Percentiles rank a stretch among this genome's conserved stretches.
Evolutionary conservation across 768 basidiomycete genomes (phyloP).

Genomic region (Megacollybia marginata): DNA sequence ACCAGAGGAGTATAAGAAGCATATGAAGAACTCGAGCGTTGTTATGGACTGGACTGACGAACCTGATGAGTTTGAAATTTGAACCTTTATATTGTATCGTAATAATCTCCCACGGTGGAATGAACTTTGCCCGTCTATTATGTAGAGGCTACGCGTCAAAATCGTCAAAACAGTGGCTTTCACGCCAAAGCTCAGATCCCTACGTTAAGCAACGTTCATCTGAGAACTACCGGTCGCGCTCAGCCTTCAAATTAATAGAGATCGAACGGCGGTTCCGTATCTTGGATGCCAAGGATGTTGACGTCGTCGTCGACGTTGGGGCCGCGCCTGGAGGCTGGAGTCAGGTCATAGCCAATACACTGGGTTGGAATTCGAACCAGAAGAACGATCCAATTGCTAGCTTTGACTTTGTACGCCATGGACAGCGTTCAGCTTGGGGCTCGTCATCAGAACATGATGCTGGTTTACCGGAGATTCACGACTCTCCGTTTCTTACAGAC

Average conservation of each 20-base stretch:
- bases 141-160: not conserved
- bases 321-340: slow-evolving; percentile 94
- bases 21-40: too few species aligned
- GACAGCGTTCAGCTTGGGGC: too few species aligned
- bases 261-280: slow-evolving; percentile 53
- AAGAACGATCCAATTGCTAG: slow-evolving; percentile 1
- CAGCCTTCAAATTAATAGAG: slow-evolving; percentile 90
- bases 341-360: slow-evolving; percentile 63
- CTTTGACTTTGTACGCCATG: too few species aligned
- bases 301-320: slow-evolving; percentile 76
- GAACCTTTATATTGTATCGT: too few species aligned
- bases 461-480: too few species aligned
- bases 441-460: too few species aligned
- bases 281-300: slow-evolving; percentile 41
- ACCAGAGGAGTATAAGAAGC: too few species aligned
- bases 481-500: too few species aligned
- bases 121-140: not conserved
- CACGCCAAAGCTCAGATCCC: not conserved
- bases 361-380: slow-evolving; percentile 39
- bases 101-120: not conserved
- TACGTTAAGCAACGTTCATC: slow-evolving; percentile 10
- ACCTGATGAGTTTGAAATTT: too few species aligned
- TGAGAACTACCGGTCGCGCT: slow-evolving; percentile 66
- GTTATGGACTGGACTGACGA: too few species aligned
- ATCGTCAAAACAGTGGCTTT: not conserved